Evolutionary conservation across 306 rosid genomes (phyloP).

Genomic region (Datisca glomerata): DNA sequence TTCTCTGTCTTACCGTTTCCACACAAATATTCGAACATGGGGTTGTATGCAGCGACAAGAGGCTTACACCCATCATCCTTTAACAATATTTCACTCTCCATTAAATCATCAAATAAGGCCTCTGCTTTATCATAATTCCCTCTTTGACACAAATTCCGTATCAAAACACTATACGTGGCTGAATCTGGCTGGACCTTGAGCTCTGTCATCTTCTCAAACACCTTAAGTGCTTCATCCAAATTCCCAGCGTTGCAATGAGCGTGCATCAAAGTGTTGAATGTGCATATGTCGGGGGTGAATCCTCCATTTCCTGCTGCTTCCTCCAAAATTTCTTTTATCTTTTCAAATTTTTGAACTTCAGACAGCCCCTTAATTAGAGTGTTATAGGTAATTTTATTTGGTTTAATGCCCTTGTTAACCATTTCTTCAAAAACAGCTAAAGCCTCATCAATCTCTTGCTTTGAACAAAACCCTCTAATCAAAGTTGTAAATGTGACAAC

Average conservation of each 20-base stretch:
- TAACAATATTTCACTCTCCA: slow-evolving; percentile 41
- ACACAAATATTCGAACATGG: slow-evolving; percentile 53
- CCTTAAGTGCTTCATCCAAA: slow-evolving; percentile 51
- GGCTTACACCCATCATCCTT: slow-evolving; percentile 52
- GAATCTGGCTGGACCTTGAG: slow-evolving; percentile 50
- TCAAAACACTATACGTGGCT: slow-evolving; percentile 63
- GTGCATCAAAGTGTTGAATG: slow-evolving; percentile 62
- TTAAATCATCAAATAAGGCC: slow-evolving; percentile 50
- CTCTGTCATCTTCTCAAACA: slow-evolving; percentile 46
- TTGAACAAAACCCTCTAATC: slow-evolving; percentile 66
- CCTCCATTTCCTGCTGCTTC: slow-evolving; percentile 22
- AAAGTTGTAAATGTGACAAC: slow-evolving; percentile 74
- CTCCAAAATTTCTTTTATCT: slow-evolving; percentile 45
- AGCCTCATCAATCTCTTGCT: slow-evolving; percentile 48
- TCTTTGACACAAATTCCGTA: slow-evolving; percentile 47
- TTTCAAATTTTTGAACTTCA: slow-evolving; percentile 46
- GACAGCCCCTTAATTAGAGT: slow-evolving; percentile 69
- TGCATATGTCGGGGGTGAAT: slow-evolving; percentile 53
- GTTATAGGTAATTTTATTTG: slow-evolving; percentile 52
- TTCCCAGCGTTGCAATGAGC: slow-evolving; percentile 51
- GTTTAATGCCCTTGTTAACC: slow-evolving; percentile 39
- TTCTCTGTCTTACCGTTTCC: slow-evolving; percentile 56
- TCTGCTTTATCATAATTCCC: slow-evolving; percentile 47
- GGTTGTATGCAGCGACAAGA: slow-evolving; percentile 63
- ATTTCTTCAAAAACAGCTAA: slow-evolving; percentile 63